Percentiles rank a stretch among this genome's conserved stretches.
phyloP scores from a whole-genome alignment of 768 basidiomycete species.

The Suillus subaureus region DNA sequence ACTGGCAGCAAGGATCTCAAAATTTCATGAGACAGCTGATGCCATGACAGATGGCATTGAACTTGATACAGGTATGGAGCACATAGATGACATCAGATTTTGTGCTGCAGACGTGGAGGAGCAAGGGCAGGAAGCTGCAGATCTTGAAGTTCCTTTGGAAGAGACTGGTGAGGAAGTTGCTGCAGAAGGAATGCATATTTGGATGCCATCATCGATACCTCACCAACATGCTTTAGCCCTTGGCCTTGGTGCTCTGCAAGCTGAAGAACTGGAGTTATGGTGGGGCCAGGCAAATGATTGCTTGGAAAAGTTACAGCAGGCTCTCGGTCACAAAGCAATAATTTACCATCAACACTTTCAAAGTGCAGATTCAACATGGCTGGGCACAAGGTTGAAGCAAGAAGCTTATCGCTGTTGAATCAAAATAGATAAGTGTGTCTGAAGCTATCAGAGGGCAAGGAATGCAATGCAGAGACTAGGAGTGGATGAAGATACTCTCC shows the following conservation, averaged over 20 bases:
- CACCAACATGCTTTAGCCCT: background rate
- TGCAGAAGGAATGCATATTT: conserved; percentile 2
- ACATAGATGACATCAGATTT: background rate
- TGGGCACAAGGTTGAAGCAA: too few relatives aligned
- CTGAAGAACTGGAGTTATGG: too few relatives aligned
- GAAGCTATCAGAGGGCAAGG: too few relatives aligned
- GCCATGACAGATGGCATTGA: background rate
- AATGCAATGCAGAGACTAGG: too few relatives aligned
- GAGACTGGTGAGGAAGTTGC: background rate
- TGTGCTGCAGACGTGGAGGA: background rate
- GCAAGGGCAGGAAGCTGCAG: background rate
- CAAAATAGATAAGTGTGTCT: too few relatives aligned
- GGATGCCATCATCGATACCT: conserved; percentile 9
- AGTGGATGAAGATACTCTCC: too few relatives aligned
- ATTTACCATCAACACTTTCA: too few relatives aligned
- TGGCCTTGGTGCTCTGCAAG: background rate
- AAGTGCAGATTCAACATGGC: too few relatives aligned
- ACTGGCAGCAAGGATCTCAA: background rate
- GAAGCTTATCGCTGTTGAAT: too few relatives aligned
- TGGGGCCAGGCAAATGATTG: too few relatives aligned
- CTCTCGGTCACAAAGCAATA: too few relatives aligned
- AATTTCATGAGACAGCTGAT: background rate
- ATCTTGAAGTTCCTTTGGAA: background rate
- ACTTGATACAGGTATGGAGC: background rate
- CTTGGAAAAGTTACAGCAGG: too few relatives aligned